These are phyloP conservation scores for Claviceps africana DNA, from an alignment of 2,329 filamentous ascomycete species.

Conservation along the genomic window DNA sequence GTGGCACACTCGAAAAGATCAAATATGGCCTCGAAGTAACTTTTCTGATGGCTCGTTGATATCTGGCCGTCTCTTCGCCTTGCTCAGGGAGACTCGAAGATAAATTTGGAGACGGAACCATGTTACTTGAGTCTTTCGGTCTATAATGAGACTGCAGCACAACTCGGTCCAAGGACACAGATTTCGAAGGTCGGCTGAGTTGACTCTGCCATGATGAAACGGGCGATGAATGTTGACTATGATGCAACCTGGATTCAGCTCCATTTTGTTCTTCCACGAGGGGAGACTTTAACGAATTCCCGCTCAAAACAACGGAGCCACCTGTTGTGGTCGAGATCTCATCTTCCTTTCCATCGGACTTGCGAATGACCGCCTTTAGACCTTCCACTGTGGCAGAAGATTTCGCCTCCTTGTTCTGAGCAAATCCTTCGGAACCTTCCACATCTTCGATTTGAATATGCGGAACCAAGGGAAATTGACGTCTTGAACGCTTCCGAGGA, in stretches of 20 bases:
- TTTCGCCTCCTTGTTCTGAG: not conserved
- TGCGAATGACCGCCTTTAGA: not conserved
- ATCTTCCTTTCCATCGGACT: not conserved
- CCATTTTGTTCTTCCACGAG: not conserved
- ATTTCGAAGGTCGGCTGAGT: slow-evolving; percentile 10
- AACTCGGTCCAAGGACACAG: not conserved
- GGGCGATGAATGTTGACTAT: not conserved
- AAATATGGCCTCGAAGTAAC: slow-evolving; percentile 5
- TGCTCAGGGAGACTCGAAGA: slow-evolving; percentile 1
- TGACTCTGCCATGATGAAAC: slow-evolving; percentile 30
- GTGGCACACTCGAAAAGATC: slow-evolving; percentile 16
- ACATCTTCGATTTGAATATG: not conserved
- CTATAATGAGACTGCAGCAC: not conserved
- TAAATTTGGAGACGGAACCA: not conserved
- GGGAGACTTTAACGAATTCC: not conserved
- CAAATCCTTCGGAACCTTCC: not conserved
- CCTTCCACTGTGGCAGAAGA: not conserved
- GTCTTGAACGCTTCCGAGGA: not conserved
- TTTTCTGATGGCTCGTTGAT: slow-evolving; percentile 1
- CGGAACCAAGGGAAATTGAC: slow-evolving; percentile 1
- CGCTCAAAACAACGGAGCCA: not conserved
- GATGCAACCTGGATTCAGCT: not conserved
- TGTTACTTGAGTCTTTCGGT: not conserved
- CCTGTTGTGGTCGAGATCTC: not conserved
- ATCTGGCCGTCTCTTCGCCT: slow-evolving; percentile 1